These are phyloP conservation scores for Alternaria arbusti DNA, from an alignment of 2,329 filamentous ascomycete species.

Conservation along the genomic window DNA sequence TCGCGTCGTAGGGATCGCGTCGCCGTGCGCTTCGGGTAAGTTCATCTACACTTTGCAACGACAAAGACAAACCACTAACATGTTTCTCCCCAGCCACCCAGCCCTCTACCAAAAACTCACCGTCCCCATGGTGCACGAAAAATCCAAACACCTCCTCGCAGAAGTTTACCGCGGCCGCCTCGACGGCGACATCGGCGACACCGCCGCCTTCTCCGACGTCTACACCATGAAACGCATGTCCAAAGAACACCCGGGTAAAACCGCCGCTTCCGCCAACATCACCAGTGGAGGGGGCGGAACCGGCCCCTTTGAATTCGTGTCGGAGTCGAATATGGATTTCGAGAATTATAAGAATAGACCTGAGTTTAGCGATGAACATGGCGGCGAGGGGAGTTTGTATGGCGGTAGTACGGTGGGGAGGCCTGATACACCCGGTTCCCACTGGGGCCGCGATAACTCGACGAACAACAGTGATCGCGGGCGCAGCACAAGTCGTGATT, in stretches of 20 bases:
- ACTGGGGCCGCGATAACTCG: slow-evolving; percentile 13
- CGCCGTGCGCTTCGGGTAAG: slow-evolving; percentile 71
- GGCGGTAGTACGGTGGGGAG: slow-evolving; percentile 66
- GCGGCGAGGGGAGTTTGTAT: slow-evolving; percentile 67
- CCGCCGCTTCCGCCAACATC: slow-evolving; percentile 13
- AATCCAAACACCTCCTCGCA: slow-evolving; percentile 84
- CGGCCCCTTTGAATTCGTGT: slow-evolving; percentile 84
- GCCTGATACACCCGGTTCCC: slow-evolving; percentile 64
- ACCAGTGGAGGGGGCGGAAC: slow-evolving; percentile 13
- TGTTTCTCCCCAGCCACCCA: slow-evolving; percentile 66
- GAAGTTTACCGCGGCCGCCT: slow-evolving; percentile 84
- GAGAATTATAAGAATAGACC: slow-evolving; percentile 88
- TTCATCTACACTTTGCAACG: not conserved
- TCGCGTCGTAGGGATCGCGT: slow-evolving; percentile 67
- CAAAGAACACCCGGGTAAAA: slow-evolving; percentile 63
- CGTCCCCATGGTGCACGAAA: slow-evolving; percentile 94
- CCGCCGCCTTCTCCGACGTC: slow-evolving; percentile 81
- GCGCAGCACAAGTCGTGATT: slow-evolving; percentile 32
- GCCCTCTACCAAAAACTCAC: slow-evolving; percentile 87
- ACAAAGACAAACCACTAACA: not conserved
- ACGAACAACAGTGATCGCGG: slow-evolving; percentile 22
- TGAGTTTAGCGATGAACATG: slow-evolving; percentile 86
- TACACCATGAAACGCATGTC: slow-evolving; percentile 83
- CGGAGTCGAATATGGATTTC: slow-evolving; percentile 85
- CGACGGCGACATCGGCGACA: slow-evolving; percentile 62